These are phyloP conservation scores for Emmonsia crescens DNA, from an alignment of 2,329 filamentous ascomycete genomes.

Conservation along the genomic window DNA sequence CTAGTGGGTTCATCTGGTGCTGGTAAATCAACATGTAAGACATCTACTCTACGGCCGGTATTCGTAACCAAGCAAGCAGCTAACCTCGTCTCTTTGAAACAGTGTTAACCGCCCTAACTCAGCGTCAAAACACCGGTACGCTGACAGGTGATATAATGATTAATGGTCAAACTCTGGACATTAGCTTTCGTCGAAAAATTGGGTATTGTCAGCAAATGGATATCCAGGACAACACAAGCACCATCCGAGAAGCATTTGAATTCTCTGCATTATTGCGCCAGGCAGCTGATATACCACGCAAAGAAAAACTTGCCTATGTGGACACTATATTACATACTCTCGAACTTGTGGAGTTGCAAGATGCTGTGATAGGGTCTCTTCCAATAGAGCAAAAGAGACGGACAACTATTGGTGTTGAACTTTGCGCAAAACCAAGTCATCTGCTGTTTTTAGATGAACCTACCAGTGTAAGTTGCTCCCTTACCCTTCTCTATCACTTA, in stretches of 20 bases:
- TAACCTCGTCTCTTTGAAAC: conserved; percentile 39
- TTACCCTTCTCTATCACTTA: not conserved
- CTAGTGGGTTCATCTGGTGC: conserved; percentile 67
- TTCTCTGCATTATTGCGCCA: conserved; percentile 54
- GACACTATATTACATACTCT: conserved; percentile 50
- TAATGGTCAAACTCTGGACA: conserved; percentile 46
- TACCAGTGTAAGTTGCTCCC: conserved; percentile 42
- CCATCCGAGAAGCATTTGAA: conserved; percentile 53
- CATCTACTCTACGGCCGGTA: not conserved
- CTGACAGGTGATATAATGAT: conserved; percentile 53
- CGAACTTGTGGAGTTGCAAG: conserved; percentile 49
- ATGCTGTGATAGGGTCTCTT: conserved; percentile 50
- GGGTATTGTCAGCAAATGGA: conserved; percentile 60
- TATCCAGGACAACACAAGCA: conserved; percentile 54
- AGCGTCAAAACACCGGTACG: conserved; percentile 53
- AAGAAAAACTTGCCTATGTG: conserved; percentile 52
- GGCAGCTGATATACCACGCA: conserved; percentile 35
- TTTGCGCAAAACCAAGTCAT: conserved; percentile 54
- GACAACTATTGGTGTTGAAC: conserved; percentile 58
- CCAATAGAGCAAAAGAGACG: conserved; percentile 57
- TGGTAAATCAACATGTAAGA: conserved; percentile 46
- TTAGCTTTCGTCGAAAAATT: conserved; percentile 54
- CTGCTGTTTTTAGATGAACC: conserved; percentile 59
- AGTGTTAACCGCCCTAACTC: conserved; percentile 59
- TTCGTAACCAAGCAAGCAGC: not conserved